phyloP scores from a whole-genome alignment of 2,329 filamentous ascomycete species.

The Calycina marina region DNA sequence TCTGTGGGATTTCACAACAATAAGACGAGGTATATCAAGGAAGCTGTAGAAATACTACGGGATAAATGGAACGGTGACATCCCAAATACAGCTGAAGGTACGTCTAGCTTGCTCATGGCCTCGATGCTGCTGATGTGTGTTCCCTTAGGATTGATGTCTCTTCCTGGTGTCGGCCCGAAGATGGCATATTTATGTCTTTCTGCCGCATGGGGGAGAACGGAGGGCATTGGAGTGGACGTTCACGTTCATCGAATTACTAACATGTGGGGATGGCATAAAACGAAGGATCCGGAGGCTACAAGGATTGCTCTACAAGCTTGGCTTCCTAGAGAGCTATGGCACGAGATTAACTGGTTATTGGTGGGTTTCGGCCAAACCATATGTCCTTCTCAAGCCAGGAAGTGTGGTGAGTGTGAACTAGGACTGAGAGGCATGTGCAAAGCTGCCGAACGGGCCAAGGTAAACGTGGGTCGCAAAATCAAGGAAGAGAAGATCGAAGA shows the following conservation, averaged over 20 bases:
- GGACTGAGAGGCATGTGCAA: conserved; percentile 64
- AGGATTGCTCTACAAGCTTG: conserved; percentile 47
- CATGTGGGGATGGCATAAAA: conserved; percentile 56
- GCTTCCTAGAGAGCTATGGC: conserved; percentile 56
- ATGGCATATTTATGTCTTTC: conserved; percentile 62
- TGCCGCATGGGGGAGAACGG: conserved; percentile 50
- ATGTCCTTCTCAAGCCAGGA: conserved; percentile 48
- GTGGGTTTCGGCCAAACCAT: conserved; percentile 62
- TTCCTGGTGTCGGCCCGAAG: conserved; percentile 60
- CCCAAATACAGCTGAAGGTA: conserved; percentile 46
- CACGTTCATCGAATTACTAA: conserved; percentile 67
- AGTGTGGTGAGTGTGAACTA: conserved; percentile 76
- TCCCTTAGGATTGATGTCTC: conserved; percentile 30
- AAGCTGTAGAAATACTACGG: conserved; percentile 43
- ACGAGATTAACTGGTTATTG: conserved; percentile 59
- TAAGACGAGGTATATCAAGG: conserved; percentile 59
- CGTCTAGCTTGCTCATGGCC: background rate
- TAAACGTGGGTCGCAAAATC: conserved; percentile 38
- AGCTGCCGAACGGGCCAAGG: conserved; percentile 51
- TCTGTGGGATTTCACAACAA: conserved; percentile 64
- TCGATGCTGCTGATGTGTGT: background rate
- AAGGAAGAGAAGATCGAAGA: conserved; percentile 26
- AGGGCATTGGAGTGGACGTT: conserved; percentile 46
- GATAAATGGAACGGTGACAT: conserved; percentile 49
- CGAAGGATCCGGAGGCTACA: conserved; percentile 53